Base-by-base conservation (phyloP, 805 yeast genomes). In the Candida ipomoeae region DNA sequence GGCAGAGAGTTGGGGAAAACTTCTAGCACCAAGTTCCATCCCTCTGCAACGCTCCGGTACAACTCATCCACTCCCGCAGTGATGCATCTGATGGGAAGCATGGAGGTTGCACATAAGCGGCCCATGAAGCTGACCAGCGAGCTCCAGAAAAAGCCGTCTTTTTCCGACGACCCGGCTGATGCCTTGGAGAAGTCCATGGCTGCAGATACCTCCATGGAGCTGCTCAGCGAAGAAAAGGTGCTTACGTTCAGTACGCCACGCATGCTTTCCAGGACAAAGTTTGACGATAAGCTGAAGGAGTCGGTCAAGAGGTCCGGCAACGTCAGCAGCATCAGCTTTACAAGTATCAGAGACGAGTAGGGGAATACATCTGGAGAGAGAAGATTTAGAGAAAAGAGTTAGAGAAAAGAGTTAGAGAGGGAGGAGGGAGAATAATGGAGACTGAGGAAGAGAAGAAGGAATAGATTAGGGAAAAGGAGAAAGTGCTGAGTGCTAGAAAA, bases 271-370 rank as follows among this genome's bases (percentile, higher is more conserved):
- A 44, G 17, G 17, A 2, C 32, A 2, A 44, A 36, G 14, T 36
- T 13, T 8, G 41, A 35, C 13, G 41, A 44, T 3, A 17, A 18
- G 6, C 20, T 18, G n/a, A 26, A 44, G 26, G 54, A 51, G 5
- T 40, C 15, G 18, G 51, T 40, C 10, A 26, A 20, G 36, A 39
- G 49, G 15, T 32, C 50, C 10, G 44, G 40, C 5, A 53, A 55
- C n/a, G 55, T 56, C 26, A 47, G 53, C 38, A 55, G 58, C 34
- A 56, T 56, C 39, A 56, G 59, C 36, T 56, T 56, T 35, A 56
- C 58, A 5, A 34, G 60, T 8, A 53, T 56, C 13, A 40, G 60
- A 11, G 60, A 55, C 31, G 58, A 52, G 34, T 53, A 31, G 29
- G 6, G 8, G 36, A 13, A 10, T 11, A 38, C 4, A 36, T 26